These are phyloP conservation scores for Chloris gayana DNA, from an alignment of 176 grass and related monocot species.

Conservation along the genomic window DNA sequence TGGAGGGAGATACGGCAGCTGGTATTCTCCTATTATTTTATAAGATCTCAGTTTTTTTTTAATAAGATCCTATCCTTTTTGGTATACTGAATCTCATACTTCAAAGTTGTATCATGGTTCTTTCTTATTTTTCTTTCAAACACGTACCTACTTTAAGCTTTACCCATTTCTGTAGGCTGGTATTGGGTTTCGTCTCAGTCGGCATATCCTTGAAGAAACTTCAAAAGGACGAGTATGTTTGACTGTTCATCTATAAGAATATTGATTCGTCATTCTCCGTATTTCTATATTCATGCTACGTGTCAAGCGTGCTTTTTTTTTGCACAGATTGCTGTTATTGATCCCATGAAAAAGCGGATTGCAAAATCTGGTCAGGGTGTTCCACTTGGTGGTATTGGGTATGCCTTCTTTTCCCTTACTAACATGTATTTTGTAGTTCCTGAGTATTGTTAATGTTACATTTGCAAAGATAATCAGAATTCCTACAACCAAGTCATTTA, in stretches of 20 bases:
- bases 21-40: slow-evolving; percentile 49
- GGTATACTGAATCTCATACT: background rate
- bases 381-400: slow-evolving; percentile 97
- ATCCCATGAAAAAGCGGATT: slow-evolving; percentile 80
- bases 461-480: background rate
- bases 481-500: background rate
- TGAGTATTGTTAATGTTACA: slow-evolving; percentile 13
- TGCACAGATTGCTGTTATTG: slow-evolving; percentile 74
- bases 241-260: slow-evolving; percentile 17
- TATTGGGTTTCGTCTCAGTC: slow-evolving; percentile 74
- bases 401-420: slow-evolving; percentile 38
- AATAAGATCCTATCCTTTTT: background rate
- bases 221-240: slow-evolving; percentile 77
- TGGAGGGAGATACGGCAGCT: slow-evolving; percentile 61
- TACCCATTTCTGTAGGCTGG: slow-evolving; percentile 56
- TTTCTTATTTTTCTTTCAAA: background rate
- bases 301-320: slow-evolving; percentile 23
- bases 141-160: background rate
- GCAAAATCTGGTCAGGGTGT: slow-evolving; percentile 80
- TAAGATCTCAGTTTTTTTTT: background rate
- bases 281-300: slow-evolving; percentile 20
- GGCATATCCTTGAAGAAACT: slow-evolving; percentile 86
- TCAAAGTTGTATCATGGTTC: background rate
- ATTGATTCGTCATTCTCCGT: slow-evolving; percentile 13
- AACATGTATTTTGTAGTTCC: slow-evolving; percentile 14